Base-by-base conservation (phyloP, 768 basidiomycete genomes). In the Leucocoprinus sp. region DNA sequence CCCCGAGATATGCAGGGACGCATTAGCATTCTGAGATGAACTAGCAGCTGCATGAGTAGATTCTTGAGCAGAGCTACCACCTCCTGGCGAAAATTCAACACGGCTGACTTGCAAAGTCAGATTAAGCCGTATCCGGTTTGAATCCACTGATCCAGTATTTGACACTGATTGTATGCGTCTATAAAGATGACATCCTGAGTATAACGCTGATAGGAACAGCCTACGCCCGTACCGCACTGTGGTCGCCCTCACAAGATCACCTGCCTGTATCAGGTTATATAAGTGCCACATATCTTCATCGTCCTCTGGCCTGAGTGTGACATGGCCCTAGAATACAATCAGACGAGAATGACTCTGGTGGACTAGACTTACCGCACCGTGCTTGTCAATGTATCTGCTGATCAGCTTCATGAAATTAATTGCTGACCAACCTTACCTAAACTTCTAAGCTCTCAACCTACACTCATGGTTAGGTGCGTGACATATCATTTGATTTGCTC, bases 251-350 rank as follows among this genome's bases (percentile, higher is more conserved):
- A 98, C 82, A 47, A 78, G 67, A 57, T 98, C 93, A 14, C 87
- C 89, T 68, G 84, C 72, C 53, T 88, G 79, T 44, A 99, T 96
- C 45, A 99, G 72, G 68, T 99, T 98, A 64, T 98, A 99, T 22
- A 97, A 72, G 72, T 99, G 96, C 93, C 95, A 99, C 86, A 99
- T 96, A 63, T 99, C 96, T 65, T 99, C 96, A 57, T 97, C 92
- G 55, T 98, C 93, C 62, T 99, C 93, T 4, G 95, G 93, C 38
- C 90, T 80, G 36, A 97, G 71, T n/a, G 81, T 90, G 51, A 96
- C 87, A 75, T 93, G 79, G 14, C 95, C 95, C 91, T 93, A 56
- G 5, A 42, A 34, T 47, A 54, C 63, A 57, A 63, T 52, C 61
- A 60, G 56, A 54, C 57, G 55, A 5, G 24, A 15, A n/a, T 31